A percentile compares a stretch with the other conserved stretches of the same genome.
phyloP scores from a whole-genome alignment of 768 basidiomycete species.

The Boletus rubescentipes region DNA sequence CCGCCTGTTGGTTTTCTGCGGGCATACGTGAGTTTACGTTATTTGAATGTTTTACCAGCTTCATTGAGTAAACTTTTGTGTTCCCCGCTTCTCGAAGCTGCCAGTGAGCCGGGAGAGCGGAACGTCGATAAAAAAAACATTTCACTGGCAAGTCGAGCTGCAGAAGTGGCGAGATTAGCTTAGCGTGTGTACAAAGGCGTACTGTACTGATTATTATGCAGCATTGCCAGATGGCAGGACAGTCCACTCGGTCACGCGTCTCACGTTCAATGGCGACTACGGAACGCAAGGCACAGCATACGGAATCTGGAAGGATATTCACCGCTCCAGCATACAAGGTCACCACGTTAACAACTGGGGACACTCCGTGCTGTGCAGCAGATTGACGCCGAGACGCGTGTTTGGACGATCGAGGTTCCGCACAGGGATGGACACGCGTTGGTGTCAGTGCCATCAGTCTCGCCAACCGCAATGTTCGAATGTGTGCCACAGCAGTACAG shows the following conservation, averaged over 20 bases:
- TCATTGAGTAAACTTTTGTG: conserved; percentile 3
- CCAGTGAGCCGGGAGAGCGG: background rate
- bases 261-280: background rate
- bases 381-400: conserved; percentile 7
- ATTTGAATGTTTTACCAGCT: conserved; percentile 14
- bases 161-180: background rate
- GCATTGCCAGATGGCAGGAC: background rate
- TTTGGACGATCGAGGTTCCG: conserved; percentile 4
- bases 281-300: conserved; percentile 13
- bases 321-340: conserved; percentile 1
- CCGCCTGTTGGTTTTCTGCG: conserved; percentile 29
- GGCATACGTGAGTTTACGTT: conserved; percentile 34
- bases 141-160: background rate
- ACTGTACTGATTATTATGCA: background rate
- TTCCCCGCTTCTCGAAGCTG: conserved; percentile 2
- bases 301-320: conserved; percentile 3
- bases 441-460: background rate
- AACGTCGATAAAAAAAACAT: background rate
- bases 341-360: background rate
- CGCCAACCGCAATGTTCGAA: conserved; percentile 1
- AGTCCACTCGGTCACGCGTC: background rate
- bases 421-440: conserved; percentile 17
- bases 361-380: conserved; percentile 7
- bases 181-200: background rate
- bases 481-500: conserved; percentile 17